Base-by-base conservation (phyloP, 2,329 filamentous ascomycete species). In the Aspergillus fructus region DNA sequence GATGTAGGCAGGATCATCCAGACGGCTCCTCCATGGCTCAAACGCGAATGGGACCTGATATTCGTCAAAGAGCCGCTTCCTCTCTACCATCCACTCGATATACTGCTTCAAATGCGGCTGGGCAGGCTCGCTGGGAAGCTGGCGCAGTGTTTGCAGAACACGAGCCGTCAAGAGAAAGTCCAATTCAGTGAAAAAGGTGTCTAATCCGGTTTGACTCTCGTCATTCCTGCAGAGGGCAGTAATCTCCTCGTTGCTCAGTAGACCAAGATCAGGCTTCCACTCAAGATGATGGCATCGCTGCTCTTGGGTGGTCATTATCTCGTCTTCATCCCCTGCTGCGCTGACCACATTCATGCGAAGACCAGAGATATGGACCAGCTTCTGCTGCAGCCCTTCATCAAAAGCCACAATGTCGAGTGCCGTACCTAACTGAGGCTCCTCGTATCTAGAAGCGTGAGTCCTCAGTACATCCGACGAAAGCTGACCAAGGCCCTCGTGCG, bases 231-330 rank as follows among this genome's bases (percentile, higher is more conserved):
- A 43, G 41, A 43, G 41, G 19, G 9, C 1, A 13, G 41, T 7
- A 3, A 43, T 24, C 12, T 59, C 52, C 5, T 55, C 15, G 21
- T 50, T 53, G 12, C 33, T 47, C 4, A 58, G 30, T 12, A 62
- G 23, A 3, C 23, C 37, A n/a, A 43, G 33, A 3, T 62, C 60
- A 2, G 60, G 58, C 24, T 62, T 58, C 58, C 58, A 62, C n/a
- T 56, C 45, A 4, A 58, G 5, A 17, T 41, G 46, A 9, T 49
- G 46, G 11, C 46, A 49, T 13, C 30, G 30, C 12, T 34, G n/a
- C 12, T 24, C 41, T 13, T 24, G 41, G 6, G 46, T 8, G 5
- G 30, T 39, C 2, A 8, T 17, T 3, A 9, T 37, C 1, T 15
- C 46, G 15, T 39, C 30, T n/a, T 37, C 46, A 13, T 49, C 30